These are phyloP conservation scores for Alternaria sp. DNA, from an alignment of 2,329 filamentous ascomycete genomes.

Conservation along the genomic window DNA sequence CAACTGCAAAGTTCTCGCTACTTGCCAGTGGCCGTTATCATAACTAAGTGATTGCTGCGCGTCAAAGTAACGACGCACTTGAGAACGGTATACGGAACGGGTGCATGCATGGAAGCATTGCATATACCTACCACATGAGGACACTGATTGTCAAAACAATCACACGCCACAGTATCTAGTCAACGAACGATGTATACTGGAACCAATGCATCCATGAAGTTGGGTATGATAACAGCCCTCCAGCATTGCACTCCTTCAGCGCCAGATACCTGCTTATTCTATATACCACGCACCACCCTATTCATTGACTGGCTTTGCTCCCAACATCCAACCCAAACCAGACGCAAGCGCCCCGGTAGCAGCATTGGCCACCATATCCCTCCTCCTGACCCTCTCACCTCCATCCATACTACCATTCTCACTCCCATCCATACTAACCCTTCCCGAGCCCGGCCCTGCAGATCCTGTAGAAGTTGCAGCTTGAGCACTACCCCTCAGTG, in stretches of 20 bases:
- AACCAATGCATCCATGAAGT: neutral
- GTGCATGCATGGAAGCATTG: neutral
- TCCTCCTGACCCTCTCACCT: slow-evolving; percentile 66
- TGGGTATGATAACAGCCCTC: neutral
- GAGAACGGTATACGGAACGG: neutral
- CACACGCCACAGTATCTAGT: neutral
- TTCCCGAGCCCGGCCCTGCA: slow-evolving; percentile 18
- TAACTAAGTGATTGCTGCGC: neutral
- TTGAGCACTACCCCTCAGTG: slow-evolving; percentile 43
- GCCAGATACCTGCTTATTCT: neutral
- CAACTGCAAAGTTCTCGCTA: too few species aligned
- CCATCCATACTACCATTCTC: slow-evolving; percentile 48
- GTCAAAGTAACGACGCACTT: neutral
- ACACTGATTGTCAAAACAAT: neutral
- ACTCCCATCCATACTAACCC: slow-evolving; percentile 45
- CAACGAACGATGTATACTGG: neutral
- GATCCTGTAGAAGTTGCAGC: slow-evolving; percentile 16
- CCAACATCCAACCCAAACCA: slow-evolving; percentile 72
- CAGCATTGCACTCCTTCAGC: neutral
- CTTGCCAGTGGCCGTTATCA: too few species aligned
- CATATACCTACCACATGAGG: neutral
- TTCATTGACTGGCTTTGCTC: slow-evolving; percentile 50
- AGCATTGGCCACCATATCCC: slow-evolving; percentile 75
- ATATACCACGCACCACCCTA: neutral
- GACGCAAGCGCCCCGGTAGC: slow-evolving; percentile 69